Percentiles rank a stretch among this genome's conserved stretches.
phyloP scores from a whole-genome alignment of 768 basidiomycete genomes.

The Amanita jacksonii region DNA sequence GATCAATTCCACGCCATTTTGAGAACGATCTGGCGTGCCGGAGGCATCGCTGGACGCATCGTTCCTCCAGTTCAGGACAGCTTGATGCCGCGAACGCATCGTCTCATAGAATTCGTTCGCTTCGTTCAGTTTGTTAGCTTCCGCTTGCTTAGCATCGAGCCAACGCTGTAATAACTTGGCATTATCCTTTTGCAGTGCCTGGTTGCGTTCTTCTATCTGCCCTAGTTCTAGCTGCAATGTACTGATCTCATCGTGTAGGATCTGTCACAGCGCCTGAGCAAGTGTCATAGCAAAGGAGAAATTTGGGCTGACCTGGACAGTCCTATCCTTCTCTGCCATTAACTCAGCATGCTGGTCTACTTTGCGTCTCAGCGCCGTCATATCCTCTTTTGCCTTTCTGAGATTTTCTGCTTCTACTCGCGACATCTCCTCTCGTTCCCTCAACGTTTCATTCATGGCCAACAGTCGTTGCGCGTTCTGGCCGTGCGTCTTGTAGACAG shows the following conservation, averaged over 20 bases:
- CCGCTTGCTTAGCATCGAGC: conserved; percentile 90
- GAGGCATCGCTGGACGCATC: conserved; percentile 22
- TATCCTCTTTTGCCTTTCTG: conserved; percentile 68
- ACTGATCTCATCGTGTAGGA: conserved; percentile 90
- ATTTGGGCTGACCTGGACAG: conserved; percentile 62
- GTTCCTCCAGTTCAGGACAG: conserved; percentile 50
- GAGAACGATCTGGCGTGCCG: conserved; percentile 7
- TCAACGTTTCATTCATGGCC: conserved; percentile 89
- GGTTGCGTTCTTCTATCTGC: conserved; percentile 82
- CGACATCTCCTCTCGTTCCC: conserved; percentile 85
- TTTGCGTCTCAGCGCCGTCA: conserved; percentile 57
- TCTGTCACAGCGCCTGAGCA: conserved; percentile 34
- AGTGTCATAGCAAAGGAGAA: conserved; percentile 4
- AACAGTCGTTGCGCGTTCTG: conserved; percentile 92
- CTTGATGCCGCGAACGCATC: conserved; percentile 67
- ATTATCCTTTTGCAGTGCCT: conserved; percentile 84
- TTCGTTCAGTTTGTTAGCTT: conserved; percentile 93
- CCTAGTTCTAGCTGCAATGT: conserved; percentile 87
- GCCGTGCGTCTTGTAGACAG: conserved; percentile 92
- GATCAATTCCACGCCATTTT: conserved; percentile 22
- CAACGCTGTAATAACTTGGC: conserved; percentile 92
- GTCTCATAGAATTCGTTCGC: conserved; percentile 86
- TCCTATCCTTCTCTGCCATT: conserved; percentile 82
- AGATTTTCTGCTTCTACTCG: conserved; percentile 76
- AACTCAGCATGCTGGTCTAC: conserved; percentile 79